These are phyloP conservation scores for Neofusicoccum laricinum DNA, from an alignment of 2,329 filamentous ascomycete genomes.

Conservation along the genomic window DNA sequence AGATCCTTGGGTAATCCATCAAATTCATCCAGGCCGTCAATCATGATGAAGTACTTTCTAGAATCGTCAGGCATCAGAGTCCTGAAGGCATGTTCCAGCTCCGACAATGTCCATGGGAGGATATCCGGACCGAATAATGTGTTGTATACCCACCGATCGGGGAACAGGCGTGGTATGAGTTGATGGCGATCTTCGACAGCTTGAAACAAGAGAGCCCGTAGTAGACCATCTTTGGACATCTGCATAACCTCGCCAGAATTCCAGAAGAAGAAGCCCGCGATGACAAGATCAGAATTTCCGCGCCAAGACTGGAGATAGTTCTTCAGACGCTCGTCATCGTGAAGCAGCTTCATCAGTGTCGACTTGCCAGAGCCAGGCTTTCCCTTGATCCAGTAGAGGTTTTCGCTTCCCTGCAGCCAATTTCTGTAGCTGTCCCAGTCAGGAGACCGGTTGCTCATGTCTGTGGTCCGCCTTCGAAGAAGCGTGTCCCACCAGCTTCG, in stretches of 20 bases:
- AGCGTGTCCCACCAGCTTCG: background rate
- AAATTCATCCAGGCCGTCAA: conserved; percentile 18
- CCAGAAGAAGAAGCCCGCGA: conserved; percentile 17
- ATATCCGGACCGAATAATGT: background rate
- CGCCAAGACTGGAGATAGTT: conserved; percentile 12
- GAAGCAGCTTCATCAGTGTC: conserved; percentile 40
- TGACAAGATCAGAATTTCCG: background rate
- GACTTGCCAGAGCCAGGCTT: conserved; percentile 49
- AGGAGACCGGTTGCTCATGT: background rate
- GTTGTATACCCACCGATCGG: conserved; percentile 2
- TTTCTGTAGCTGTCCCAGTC: conserved; percentile 18
- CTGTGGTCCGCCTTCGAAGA: background rate
- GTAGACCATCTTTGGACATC: conserved; percentile 6
- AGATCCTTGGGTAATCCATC: background rate
- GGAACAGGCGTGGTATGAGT: conserved; percentile 4
- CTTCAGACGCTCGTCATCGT: conserved; percentile 13
- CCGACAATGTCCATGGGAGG: background rate
- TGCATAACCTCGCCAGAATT: conserved; percentile 14
- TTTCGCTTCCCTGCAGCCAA: conserved; percentile 19
- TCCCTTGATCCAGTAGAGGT: conserved; percentile 37
- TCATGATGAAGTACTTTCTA: conserved; percentile 10
- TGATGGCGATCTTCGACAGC: background rate
- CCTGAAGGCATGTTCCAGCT: background rate
- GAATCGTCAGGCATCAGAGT: background rate
- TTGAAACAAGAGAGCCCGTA: conserved; percentile 14